These are phyloP conservation scores for Marchantia paleacea DNA, from an alignment of 225 moss, liverwort and hornwort genomes.

Conservation along the genomic window DNA sequence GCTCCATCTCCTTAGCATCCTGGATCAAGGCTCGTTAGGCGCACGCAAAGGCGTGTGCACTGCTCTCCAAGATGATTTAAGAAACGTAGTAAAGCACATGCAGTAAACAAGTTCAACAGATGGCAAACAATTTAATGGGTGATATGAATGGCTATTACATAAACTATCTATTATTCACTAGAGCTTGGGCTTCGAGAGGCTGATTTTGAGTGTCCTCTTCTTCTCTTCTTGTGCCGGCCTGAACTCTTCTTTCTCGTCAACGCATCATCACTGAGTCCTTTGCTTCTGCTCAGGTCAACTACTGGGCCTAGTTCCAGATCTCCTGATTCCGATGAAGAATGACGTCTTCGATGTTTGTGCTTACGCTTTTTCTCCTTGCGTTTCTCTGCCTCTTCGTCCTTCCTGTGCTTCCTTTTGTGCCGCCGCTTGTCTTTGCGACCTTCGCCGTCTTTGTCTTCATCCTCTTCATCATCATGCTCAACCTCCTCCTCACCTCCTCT, in stretches of 20 bases:
- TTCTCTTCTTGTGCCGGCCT: slow-evolving; percentile 69
- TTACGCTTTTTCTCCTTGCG: slow-evolving; percentile 78
- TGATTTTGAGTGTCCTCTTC: slow-evolving; percentile 65
- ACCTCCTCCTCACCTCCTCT: slow-evolving; percentile 44
- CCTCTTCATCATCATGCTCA: slow-evolving; percentile 58
- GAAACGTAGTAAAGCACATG: slow-evolving; percentile 36
- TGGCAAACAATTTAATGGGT: slow-evolving; percentile 31
- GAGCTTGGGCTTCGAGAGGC: slow-evolving; percentile 70
- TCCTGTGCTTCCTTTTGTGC: slow-evolving; percentile 63
- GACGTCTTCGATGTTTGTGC: slow-evolving; percentile 59
- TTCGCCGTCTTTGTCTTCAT: slow-evolving; percentile 57
- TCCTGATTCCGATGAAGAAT: slow-evolving; percentile 45
- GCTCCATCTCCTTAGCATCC: slow-evolving; percentile 47
- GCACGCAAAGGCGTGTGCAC: slow-evolving; percentile 40
- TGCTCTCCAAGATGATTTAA: slow-evolving; percentile 40
- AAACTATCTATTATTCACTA: slow-evolving; percentile 59
- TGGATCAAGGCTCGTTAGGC: slow-evolving; percentile 58
- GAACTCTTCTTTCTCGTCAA: slow-evolving; percentile 51
- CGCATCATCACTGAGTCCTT: slow-evolving; percentile 47
- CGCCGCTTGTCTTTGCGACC: slow-evolving; percentile 67
- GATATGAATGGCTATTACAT: slow-evolving; percentile 35
- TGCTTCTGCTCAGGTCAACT: slow-evolving; percentile 44
- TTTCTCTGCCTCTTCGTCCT: slow-evolving; percentile 74
- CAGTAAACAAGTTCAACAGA: slow-evolving; percentile 44
- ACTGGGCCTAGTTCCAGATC: slow-evolving; percentile 42